Conservation (phyloP, 192 early-diverging fungal genomes). For the Dimargaris cristalligena region DNA sequence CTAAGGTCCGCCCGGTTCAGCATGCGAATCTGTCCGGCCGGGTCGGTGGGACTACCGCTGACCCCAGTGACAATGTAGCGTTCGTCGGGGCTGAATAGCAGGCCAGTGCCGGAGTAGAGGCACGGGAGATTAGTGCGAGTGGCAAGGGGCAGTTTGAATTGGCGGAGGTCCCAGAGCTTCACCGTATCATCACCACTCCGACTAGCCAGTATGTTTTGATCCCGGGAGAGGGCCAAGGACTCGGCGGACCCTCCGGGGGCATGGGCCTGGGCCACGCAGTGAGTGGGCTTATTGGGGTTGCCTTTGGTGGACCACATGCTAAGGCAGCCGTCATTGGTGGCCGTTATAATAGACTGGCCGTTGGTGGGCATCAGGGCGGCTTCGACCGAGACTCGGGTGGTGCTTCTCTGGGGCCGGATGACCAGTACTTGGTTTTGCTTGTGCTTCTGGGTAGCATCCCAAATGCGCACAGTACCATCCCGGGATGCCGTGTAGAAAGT, state of each 20-base stretch:
- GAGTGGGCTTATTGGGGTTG: constrained; percentile 18
- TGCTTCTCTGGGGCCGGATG: constrained; percentile 50
- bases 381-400: constrained; percentile 51
- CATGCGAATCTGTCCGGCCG: neutral
- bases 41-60: neutral
- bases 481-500: constrained; percentile 60
- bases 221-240: constrained; percentile 46
- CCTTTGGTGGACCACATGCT: constrained; percentile 58
- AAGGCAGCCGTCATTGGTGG: constrained; percentile 56
- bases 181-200: constrained; percentile 74
- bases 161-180: constrained; percentile 87
- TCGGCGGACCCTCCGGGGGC: constrained; percentile 45
- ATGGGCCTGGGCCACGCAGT: constrained; percentile 55
- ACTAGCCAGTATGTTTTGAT: constrained; percentile 47
- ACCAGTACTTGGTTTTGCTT: constrained; percentile 63
- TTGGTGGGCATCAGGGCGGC: constrained; percentile 52
- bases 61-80: constrained; percentile 56
- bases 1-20: constrained; percentile 7
- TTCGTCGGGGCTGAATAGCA: constrained; percentile 74
- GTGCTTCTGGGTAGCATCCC: constrained; percentile 58
- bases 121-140: constrained; percentile 33
- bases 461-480: constrained; percentile 61
- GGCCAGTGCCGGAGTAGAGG: constrained; percentile 56
- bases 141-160: constrained; percentile 46
- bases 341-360: constrained; percentile 33